Percentiles rank a stretch among this genome's conserved stretches.
Conservation (phyloP, 2,329 filamentous ascomycete species). For the Teratosphaeria pseudoeucalypti region DNA sequence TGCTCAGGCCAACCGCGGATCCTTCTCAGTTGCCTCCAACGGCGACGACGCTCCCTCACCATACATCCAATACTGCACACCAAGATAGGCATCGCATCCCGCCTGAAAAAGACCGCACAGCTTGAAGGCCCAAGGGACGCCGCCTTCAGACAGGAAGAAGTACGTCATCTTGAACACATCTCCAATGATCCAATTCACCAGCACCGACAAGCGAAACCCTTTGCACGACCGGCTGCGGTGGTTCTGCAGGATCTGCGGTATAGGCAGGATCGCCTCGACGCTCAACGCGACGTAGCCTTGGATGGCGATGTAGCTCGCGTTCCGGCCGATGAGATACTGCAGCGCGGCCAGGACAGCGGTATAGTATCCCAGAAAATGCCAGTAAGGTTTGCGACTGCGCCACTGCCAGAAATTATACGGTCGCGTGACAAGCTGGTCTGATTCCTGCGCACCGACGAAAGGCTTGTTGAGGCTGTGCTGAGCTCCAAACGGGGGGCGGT, state of each 20-base stretch:
- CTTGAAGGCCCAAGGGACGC: slow-evolving; percentile 68
- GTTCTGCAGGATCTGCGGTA: slow-evolving; percentile 70
- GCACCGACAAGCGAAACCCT: slow-evolving; percentile 65
- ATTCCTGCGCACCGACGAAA: slow-evolving; percentile 46
- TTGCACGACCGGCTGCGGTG: slow-evolving; percentile 58
- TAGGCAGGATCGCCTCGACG: slow-evolving; percentile 69
- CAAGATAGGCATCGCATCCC: slow-evolving; percentile 62
- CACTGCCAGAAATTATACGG: slow-evolving; percentile 80
- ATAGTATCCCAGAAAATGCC: slow-evolving; percentile 65
- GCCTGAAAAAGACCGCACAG: slow-evolving; percentile 74
- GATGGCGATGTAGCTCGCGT: slow-evolving; percentile 50
- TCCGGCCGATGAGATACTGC: slow-evolving; percentile 56
- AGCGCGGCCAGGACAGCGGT: slow-evolving; percentile 49
- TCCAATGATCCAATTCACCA: slow-evolving; percentile 68
- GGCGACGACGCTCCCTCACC: slow-evolving; percentile 28
- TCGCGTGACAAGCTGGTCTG: slow-evolving; percentile 37
- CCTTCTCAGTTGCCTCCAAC: neutral
- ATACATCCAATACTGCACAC: slow-evolving; percentile 64
- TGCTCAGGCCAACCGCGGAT: neutral
- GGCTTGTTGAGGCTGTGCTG: slow-evolving; percentile 38
- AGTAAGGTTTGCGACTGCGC: slow-evolving; percentile 65
- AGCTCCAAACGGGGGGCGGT: slow-evolving; percentile 37
- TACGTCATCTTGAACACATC: slow-evolving; percentile 72
- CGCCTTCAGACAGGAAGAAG: slow-evolving; percentile 63
- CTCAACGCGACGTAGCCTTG: slow-evolving; percentile 67